Evolutionary conservation across 2,329 filamentous ascomycete genomes (phyloP), one percentile per base, ranked within the genome.

Genomic region (Colletotrichum higginsianum): DNA sequence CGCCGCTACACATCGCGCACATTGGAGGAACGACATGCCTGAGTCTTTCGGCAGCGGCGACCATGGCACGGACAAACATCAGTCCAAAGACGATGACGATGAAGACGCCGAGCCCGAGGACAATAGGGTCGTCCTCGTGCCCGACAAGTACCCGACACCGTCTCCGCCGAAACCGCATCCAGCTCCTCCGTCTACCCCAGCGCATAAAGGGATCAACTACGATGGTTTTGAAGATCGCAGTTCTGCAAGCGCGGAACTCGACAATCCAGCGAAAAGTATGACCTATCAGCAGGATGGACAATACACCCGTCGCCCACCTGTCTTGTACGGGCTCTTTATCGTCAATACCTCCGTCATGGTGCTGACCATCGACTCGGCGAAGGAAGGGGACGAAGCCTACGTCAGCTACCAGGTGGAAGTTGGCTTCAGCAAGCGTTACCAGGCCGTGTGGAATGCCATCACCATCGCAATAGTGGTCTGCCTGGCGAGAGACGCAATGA

Each of bases 361-460:
- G 9, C 76, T 85, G 7, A 84, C 83, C 4, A 76, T 78, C 8
- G 84, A 85, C 66, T 79, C 84, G 0, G 76, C 81, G 23, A 81
- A 80, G 60, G 73, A 74, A 49, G 81, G 77, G 3, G 75, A 79
- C 2, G 56, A 77, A 4, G 80, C 79, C n/a, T 79, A 81, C 61
- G 79, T 85, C 42, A 85, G 82, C 73, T 85, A 82, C 64, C 84
- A 85, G 56, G 80, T 84, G n/a, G 81, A 84, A 56, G 76, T 81
- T 26, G 78, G 83, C 56, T 84, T 85, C 55, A 76, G 78, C 62
- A 79, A 84, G 53, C 76, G 76, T 13, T 76, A 79, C 21, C 83
- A 85, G 74, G 81, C 82, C 63, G 79, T 85, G 26, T 85, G 84
- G 84, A 85, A 85, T 73, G 84, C 82, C 2, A 74, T 85, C 47